Conservation (phyloP, 1,284 basidiomycete species). For the Tranzscheliella williamsii region DNA sequence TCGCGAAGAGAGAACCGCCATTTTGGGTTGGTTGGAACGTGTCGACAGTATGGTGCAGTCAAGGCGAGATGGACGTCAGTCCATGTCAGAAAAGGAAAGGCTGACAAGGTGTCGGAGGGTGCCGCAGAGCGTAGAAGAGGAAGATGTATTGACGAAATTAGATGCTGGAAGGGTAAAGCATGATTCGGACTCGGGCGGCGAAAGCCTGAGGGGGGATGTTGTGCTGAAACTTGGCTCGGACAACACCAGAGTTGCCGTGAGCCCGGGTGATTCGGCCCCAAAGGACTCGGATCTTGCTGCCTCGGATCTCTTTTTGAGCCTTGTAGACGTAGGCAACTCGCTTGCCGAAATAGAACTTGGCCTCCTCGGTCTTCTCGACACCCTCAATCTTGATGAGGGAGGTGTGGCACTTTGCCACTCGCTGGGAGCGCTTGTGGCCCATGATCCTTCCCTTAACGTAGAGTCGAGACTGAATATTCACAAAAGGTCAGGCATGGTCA, state of each 20-base stretch:
- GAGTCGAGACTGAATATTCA: conserved; percentile 71
- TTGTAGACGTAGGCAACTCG: conserved; percentile 97
- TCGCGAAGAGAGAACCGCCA: too few relatives aligned
- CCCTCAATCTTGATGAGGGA: conserved; percentile 95
- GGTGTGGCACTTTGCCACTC: conserved; percentile 92
- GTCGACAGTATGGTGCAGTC: too few relatives aligned
- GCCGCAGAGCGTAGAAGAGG: neutral
- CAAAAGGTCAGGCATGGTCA: too few relatives aligned
- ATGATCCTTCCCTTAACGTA: conserved; percentile 96
- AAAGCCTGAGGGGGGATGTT: conserved; percentile 97
- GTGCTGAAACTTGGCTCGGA: conserved; percentile 94
- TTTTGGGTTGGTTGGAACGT: too few relatives aligned
- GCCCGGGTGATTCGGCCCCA: conserved; percentile 73
- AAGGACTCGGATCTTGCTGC: conserved; percentile 91
- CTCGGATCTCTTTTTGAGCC: conserved; percentile 87
- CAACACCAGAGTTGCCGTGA: conserved; percentile 82
- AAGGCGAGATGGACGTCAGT: too few relatives aligned
- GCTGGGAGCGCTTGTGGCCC: conserved; percentile 97
- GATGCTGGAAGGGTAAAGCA: conserved; percentile 65
- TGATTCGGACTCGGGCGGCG: conserved; percentile 90
- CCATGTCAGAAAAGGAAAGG: neutral
- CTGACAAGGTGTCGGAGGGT: too few relatives aligned
- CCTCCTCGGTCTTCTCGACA: conserved; percentile 88
- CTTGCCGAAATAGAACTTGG: conserved; percentile 98
- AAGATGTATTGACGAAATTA: conserved; percentile 9